Evolutionary conservation across 345 rosid genomes (phyloP), one percentile per base, ranked within the genome.

Genomic region (Ceriops zippeliana): DNA sequence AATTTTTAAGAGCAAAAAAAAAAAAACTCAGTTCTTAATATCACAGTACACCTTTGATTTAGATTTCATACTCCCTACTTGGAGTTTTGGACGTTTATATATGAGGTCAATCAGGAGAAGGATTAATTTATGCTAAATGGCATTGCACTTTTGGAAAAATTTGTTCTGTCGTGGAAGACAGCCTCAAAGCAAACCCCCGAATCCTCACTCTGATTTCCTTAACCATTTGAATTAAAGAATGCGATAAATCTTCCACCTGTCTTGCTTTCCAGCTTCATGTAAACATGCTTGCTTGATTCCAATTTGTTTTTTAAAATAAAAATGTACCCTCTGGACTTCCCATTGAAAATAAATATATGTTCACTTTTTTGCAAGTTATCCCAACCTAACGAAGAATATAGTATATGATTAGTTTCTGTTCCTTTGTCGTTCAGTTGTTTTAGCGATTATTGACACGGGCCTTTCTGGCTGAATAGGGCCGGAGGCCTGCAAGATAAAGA

Each of bases 401-500:
- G 17, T 24, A 21, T 22, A 6, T 46, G 2, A 0, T n/a, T 38
- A 38, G 49, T 2, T 1, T 1, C 5, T 53, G 27, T 30, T 59
- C 16, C 52, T 38, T 63, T 46, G 49, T 49, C 16, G 20, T 10
- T 34, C 52, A 7, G 13, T 7, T 66, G 16, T 28, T 52, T 66
- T 58, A 26, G 32, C 49, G 57, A 34, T 6, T 34, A 62, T 46
- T 70, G 47, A 68, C 78, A 24, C 28, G 30, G 38, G 28, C 27
- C 30, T 11, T 37, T 66, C 52, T 77, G 61, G 51, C 28, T 73
- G 74, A 73, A 31, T 68, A 95, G 99, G 87, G 92, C 99, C 62
- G 99, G 99, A 24, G 96, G 96, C 60, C 83, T 95, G 80, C 97
- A 86, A 77, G 99, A 95, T 62, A 91, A 77, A 69, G 97, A 88